Evolutionary conservation across 73 alveolate species (phyloP), one percentile per base, ranked within the genome.

Genomic region (Loxodes magnus): DNA sequence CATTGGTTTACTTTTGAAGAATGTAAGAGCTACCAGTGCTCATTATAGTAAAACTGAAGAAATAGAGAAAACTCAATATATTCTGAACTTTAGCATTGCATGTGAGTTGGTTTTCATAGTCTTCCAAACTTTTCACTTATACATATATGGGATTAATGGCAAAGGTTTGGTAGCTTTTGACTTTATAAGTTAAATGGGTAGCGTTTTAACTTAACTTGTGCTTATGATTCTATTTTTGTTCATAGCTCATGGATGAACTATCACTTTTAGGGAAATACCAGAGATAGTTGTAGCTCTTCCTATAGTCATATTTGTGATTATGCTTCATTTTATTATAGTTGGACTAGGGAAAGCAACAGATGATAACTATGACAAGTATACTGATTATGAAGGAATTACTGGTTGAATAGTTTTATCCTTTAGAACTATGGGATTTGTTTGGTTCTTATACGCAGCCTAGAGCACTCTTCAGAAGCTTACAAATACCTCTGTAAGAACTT

Each of bases 301-400:
- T 0, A 19, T 46, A 0, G 16, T 20, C 9, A 9, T 46, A 0
- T 5, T 46, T 7, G 26, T 46, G 2, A 23, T 46, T 12, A 7
- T 24, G 2, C 16, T 46, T 10, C 22, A 46, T 24, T 3, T 46
- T 14, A 19, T 46, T 5, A 25, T 46, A 1, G 59, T 46, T 10
- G 59, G 35, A 1, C 1, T 46, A 46, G 59, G 59, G 17, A 46
- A 19, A 46, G 27, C 27, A 5, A 10, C 53, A 21, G 59, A 46
- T 24, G 59, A 46, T 46, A 9, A 37, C 7, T 46, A 46, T 24
- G 5, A 46, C 17, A 46, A 46, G 2, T 46, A 10, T 24, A 21
- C 36, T 21, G 59, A 46, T n/a, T 46, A 46, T 2, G 59, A 46
- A 46, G 59, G 59, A 21, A 21, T 46, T 25, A 12, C 34, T 46